These are phyloP conservation scores for Talaromyces verruculosus DNA, from an alignment of 2,329 filamentous ascomycete species.

Conservation along the genomic window DNA sequence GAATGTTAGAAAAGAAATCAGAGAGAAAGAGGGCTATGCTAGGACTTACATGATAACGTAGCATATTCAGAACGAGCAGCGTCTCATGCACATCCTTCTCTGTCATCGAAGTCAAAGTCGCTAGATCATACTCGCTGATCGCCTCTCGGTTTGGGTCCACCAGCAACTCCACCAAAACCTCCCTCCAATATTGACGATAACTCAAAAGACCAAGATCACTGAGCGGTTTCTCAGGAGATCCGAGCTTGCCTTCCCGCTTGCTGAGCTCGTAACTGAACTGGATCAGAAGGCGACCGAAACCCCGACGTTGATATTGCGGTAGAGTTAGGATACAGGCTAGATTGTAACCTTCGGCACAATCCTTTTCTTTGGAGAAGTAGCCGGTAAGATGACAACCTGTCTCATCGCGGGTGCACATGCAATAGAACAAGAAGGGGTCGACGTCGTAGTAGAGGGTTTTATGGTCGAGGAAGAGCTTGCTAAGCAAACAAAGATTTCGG, in stretches of 20 bases:
- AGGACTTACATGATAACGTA: slow-evolving; percentile 71
- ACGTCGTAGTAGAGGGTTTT: slow-evolving; percentile 99
- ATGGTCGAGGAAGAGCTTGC: slow-evolving; percentile 95
- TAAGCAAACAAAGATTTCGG: slow-evolving; percentile 92
- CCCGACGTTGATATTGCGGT: slow-evolving; percentile 93
- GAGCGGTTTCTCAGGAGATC: slow-evolving; percentile 93
- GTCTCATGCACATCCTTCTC: slow-evolving; percentile 95
- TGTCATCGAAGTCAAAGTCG: slow-evolving; percentile 83
- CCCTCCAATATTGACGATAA: slow-evolving; percentile 97
- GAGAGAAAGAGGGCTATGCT: background rate
- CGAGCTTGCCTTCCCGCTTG: slow-evolving; percentile 91
- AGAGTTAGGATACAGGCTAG: slow-evolving; percentile 96
- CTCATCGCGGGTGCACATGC: slow-evolving; percentile 91
- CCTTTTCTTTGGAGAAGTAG: slow-evolving; percentile 99
- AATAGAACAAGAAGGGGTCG: slow-evolving; percentile 94
- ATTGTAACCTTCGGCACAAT: slow-evolving; percentile 95
- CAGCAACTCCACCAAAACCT: slow-evolving; percentile 87
- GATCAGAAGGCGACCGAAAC: slow-evolving; percentile 88
- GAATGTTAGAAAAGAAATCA: background rate
- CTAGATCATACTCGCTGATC: slow-evolving; percentile 83
- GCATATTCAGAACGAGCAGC: slow-evolving; percentile 88
- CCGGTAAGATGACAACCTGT: slow-evolving; percentile 94
- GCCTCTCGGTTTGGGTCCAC: slow-evolving; percentile 64
- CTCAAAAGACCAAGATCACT: slow-evolving; percentile 90
- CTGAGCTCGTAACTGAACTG: slow-evolving; percentile 97